Evolutionary conservation across 1,284 basidiomycete species (phyloP).

Genomic region (Heterobasidion irregulare): DNA sequence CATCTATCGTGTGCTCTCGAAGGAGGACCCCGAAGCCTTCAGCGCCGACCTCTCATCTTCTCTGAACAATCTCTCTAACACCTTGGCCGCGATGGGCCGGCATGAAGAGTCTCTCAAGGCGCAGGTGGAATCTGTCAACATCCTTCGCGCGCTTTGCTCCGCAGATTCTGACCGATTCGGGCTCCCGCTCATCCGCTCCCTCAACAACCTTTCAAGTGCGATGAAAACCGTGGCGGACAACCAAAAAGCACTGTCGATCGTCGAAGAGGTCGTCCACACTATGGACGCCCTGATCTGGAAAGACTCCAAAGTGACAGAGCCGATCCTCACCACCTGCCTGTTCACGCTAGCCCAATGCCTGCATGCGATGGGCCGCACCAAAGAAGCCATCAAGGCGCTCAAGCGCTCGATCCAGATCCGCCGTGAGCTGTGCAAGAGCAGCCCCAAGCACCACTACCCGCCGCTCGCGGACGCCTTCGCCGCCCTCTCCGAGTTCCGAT

Average conservation of each 20-base stretch:
- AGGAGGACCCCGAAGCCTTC: neutral
- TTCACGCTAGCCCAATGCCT: neutral
- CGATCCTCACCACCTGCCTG: neutral
- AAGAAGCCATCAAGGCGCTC: neutral
- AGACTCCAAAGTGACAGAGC: neutral
- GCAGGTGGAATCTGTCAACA: neutral
- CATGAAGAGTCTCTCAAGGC: neutral
- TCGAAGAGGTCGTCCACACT: neutral
- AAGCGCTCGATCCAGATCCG: neutral
- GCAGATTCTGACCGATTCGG: neutral
- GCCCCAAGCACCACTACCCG: neutral
- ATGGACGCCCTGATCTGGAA: neutral
- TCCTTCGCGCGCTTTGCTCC: neutral
- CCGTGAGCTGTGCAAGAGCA: neutral
- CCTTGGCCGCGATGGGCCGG: neutral
- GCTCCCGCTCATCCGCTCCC: neutral
- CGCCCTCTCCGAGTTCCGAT: neutral
- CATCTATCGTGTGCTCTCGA: neutral
- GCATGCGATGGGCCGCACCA: neutral
- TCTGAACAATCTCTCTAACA: neutral
- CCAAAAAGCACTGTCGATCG: neutral
- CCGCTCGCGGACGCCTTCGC: neutral
- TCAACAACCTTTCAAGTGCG: neutral
- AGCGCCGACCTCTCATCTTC: neutral
- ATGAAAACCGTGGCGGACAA: neutral